These are phyloP conservation scores for Candolleomyces aberdarensis DNA, from an alignment of 768 basidiomycete genomes.

Conservation along the genomic window DNA sequence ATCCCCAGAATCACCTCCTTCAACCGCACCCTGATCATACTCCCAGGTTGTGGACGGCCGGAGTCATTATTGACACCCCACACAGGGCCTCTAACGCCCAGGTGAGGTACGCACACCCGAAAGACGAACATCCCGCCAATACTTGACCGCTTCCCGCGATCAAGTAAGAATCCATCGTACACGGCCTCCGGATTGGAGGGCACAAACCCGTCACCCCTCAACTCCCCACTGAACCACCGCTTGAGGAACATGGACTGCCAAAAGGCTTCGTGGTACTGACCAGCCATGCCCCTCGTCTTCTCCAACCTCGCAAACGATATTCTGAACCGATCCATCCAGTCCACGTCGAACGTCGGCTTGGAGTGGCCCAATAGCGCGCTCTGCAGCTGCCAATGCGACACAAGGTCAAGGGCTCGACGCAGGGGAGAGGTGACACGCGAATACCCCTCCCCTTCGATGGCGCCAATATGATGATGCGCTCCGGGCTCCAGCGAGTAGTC, in stretches of 20 bases:
- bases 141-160: neutral
- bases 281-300: slow-evolving; percentile 6
- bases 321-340: slow-evolving; percentile 44
- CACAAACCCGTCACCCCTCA: slow-evolving; percentile 10
- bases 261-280: slow-evolving; percentile 25
- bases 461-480: slow-evolving; percentile 66
- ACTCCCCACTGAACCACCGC: slow-evolving; percentile 31
- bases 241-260: slow-evolving; percentile 37
- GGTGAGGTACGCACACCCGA: slow-evolving; percentile 8
- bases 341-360: slow-evolving; percentile 40
- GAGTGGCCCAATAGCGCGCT: slow-evolving; percentile 49
- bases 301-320: slow-evolving; percentile 30
- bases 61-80: neutral
- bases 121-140: slow-evolving; percentile 11
- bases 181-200: neutral
- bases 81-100: neutral
- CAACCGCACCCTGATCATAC: slow-evolving; percentile 19
- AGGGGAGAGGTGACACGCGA: slow-evolving; percentile 82
- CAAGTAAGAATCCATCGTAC: neutral
- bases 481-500: slow-evolving; percentile 51
- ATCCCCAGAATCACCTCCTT: slow-evolving; percentile 26
- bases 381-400: slow-evolving; percentile 94
- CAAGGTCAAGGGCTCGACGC: slow-evolving; percentile 77
- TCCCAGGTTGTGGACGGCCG: neutral
- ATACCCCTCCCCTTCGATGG: slow-evolving; percentile 79